Conservation (phyloP, 1,139 yeast genomes). For the Debaryomycetaceae sp. region DNA sequence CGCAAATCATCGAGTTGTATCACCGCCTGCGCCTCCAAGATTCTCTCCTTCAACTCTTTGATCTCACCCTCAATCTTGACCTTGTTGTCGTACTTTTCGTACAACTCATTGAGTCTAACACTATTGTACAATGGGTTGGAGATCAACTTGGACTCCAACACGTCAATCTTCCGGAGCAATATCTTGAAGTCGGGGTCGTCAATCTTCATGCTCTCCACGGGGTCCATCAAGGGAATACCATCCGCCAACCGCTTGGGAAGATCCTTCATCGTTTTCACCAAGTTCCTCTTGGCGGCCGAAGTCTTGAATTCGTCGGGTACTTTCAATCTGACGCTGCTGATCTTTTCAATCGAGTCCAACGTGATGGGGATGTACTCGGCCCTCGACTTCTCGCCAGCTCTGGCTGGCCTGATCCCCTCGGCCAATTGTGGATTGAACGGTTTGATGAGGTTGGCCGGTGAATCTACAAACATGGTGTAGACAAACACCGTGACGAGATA, state of each 20-base stretch:
- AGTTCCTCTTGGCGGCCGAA: conserved; percentile 64
- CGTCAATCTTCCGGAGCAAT: conserved; percentile 72
- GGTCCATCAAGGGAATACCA: conserved; percentile 86
- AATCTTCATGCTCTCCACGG: conserved; percentile 88
- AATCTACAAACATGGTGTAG: conserved; percentile 69
- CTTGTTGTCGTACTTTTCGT: conserved; percentile 61
- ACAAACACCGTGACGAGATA: conserved; percentile 84
- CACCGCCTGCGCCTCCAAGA: conserved; percentile 81
- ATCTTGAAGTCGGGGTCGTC: conserved; percentile 70
- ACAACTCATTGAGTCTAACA: conserved; percentile 57
- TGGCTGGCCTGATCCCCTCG: conserved; percentile 84
- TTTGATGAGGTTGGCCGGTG: conserved; percentile 69
- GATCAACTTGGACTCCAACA: conserved; percentile 67
- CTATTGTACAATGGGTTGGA: conserved; percentile 70
- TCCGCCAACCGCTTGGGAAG: conserved; percentile 81
- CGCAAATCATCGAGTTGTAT: conserved; percentile 91
- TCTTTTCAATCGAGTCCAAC: conserved; percentile 63
- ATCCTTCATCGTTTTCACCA: conserved; percentile 74
- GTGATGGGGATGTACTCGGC: conserved; percentile 84
- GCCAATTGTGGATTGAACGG: conserved; percentile 73
- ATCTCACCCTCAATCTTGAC: conserved; percentile 59
- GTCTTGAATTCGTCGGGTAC: conserved; percentile 79
- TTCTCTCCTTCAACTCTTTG: conserved; percentile 56
- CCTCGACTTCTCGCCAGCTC: conserved; percentile 63
- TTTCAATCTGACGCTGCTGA: conserved; percentile 76